A percentile compares a stretch with the other conserved stretches of the same genome.
These are phyloP conservation scores for Pyricularia sp. DNA, from an alignment of 2,329 filamentous ascomycete genomes.

Conservation along the genomic window DNA sequence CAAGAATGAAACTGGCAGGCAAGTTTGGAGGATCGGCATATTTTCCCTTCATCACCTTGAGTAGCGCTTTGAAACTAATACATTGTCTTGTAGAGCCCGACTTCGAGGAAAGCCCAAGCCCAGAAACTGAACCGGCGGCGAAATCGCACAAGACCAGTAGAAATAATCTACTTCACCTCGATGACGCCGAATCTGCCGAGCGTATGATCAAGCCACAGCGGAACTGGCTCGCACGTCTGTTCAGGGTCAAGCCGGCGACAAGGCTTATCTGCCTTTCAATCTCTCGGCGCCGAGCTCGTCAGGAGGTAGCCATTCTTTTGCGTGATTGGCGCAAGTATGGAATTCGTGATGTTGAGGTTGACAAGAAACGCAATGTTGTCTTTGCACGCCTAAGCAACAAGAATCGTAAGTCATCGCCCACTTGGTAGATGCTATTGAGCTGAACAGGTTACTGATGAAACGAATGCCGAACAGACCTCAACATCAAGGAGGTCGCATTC, in stretches of 20 bases:
- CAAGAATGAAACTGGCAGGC: slow-evolving; percentile 36
- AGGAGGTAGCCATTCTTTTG: slow-evolving; percentile 66
- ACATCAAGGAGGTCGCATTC: slow-evolving; percentile 81
- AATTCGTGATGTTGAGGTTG: slow-evolving; percentile 68
- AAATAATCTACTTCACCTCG: slow-evolving; percentile 9
- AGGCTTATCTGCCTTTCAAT: slow-evolving; percentile 67
- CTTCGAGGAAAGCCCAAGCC: slow-evolving; percentile 18
- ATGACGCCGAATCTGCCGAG: slow-evolving; percentile 27
- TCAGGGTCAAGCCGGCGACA: slow-evolving; percentile 78
- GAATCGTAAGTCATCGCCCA: slow-evolving; percentile 56
- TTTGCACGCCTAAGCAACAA: slow-evolving; percentile 65
- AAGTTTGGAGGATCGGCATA: slow-evolving; percentile 11
- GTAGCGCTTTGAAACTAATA: neutral
- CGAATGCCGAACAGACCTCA: slow-evolving; percentile 46
- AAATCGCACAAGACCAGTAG: slow-evolving; percentile 13
- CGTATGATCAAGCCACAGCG: slow-evolving; percentile 59
- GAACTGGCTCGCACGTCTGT: slow-evolving; percentile 83
- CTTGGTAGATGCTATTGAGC: neutral
- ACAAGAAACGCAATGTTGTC: slow-evolving; percentile 71
- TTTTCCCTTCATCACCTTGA: neutral
- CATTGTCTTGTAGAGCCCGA: slow-evolving; percentile 18
- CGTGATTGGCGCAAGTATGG: slow-evolving; percentile 75
- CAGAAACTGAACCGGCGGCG: slow-evolving; percentile 14
- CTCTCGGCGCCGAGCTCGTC: slow-evolving; percentile 62
- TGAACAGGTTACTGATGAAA: neutral